These are phyloP conservation scores for Nigrospora oryzae DNA, from an alignment of 2,329 filamentous ascomycete genomes.

Conservation along the genomic window DNA sequence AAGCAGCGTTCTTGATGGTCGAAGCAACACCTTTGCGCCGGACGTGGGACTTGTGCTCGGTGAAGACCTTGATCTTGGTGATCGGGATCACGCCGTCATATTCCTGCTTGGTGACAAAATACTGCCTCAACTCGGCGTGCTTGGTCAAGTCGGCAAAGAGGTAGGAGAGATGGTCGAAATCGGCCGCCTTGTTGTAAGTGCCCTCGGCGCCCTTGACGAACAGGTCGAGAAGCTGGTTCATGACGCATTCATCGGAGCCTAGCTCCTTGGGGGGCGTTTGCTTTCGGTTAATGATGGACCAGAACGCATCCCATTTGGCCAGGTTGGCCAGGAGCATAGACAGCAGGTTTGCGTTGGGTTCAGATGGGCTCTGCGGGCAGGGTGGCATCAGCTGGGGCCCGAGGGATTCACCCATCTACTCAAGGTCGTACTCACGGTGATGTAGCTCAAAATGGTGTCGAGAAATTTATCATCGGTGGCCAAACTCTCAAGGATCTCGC, in stretches of 20 bases:
- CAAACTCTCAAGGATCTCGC: conserved; percentile 63
- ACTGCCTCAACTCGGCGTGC: conserved; percentile 63
- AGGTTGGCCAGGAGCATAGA: conserved; percentile 93
- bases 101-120: conserved; percentile 64
- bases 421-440: conserved; percentile 53
- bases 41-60: conserved; percentile 76
- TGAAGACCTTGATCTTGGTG: conserved; percentile 89
- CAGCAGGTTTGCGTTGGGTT: conserved; percentile 75
- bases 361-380: conserved; percentile 51
- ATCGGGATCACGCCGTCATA: conserved; percentile 84
- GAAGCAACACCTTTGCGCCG: conserved; percentile 90
- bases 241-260: conserved; percentile 60
- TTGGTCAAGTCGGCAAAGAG: conserved; percentile 90
- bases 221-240: conserved; percentile 90
- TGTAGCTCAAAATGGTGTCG: conserved; percentile 59
- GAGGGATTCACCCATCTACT: conserved; percentile 1
- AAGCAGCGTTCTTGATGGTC: conserved; percentile 89
- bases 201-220: conserved; percentile 89
- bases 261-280: conserved; percentile 62
- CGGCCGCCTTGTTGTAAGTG: conserved; percentile 72
- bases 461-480: conserved; percentile 76
- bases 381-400: conserved; percentile 5
- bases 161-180: conserved; percentile 91
- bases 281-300: conserved; percentile 58
- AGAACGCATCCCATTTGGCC: conserved; percentile 68